Base-by-base conservation (phyloP, 306 rosid genomes). In the Citrullus colocynthis region DNA sequence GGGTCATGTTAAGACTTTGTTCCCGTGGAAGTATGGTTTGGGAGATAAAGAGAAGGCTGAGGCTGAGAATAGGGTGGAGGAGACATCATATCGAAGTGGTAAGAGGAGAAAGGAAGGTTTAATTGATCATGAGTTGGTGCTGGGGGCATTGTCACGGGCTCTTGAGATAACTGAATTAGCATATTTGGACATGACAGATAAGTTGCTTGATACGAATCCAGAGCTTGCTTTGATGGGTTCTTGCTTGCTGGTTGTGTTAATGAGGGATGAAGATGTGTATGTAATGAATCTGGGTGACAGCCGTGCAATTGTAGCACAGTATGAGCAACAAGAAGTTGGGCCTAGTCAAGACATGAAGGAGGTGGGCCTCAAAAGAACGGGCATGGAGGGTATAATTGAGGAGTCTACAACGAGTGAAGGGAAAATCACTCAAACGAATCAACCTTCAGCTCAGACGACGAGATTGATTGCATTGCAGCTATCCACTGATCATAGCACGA, bases 211-310 rank as follows among this genome's bases (percentile, higher is more conserved):
- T 85, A 84, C 92, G 2, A 92, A 89, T 73, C 96, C 97, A 6
- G 97, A 92, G 90, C 91, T 92, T 57, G 97, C 97, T 6, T 84
- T 92, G 72, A 90, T 92, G 97, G 97, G 97, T 48, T 92, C 97
- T 12, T 92, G 97, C 65, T 85, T 92, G 76, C 79, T 92, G 78
- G 97, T 80, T 77, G 97, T 82, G 81, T 88, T 92, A 74, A 92
- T 92, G 97, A 92, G 97, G 88, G 96, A 90, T 70, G 96, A 90
- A 78, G 97, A 92, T 83, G 97, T 92, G 54, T 92, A 92, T 81
- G 96, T 92, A 74, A 94, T 94, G 97, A 94, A 91, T 87, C 89
- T 94, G n/a, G 98, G 98, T 80, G 98, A 94, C 78, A 94, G 98
- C 76, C 84, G 98, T 24, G 97, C 98, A 20, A 87, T 94, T 21